These are phyloP conservation scores for Lasiodiplodia gonubiensis DNA, from an alignment of 2,329 filamentous ascomycete species.

Conservation along the genomic window DNA sequence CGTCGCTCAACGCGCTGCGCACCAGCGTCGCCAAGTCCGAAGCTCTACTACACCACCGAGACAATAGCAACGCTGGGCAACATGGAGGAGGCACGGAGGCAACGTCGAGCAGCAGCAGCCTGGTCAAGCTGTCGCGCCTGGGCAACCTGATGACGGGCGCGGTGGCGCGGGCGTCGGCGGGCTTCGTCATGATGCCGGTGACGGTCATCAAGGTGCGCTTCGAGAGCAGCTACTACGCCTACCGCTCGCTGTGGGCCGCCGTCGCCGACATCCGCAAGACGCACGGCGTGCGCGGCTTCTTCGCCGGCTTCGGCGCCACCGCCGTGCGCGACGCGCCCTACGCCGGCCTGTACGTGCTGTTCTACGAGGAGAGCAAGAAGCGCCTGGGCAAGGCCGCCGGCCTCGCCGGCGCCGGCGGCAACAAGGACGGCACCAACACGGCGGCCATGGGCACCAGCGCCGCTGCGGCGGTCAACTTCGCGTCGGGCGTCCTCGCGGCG, in stretches of 20 bases:
- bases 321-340: constrained; percentile 95
- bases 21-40: constrained; percentile 47
- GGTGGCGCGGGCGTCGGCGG: constrained; percentile 80
- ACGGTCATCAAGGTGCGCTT: constrained; percentile 97
- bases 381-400: constrained; percentile 53
- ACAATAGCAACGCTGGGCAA: constrained; percentile 29
- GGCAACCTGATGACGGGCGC: constrained; percentile 88
- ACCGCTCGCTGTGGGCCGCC: constrained; percentile 76
- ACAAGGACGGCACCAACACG: constrained; percentile 29
- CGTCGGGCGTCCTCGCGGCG: constrained; percentile 79
- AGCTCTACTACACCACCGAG: background rate
- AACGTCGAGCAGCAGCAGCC: constrained; percentile 58
- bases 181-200: constrained; percentile 91
- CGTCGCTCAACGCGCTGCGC: constrained; percentile 82
- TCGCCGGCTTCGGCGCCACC: constrained; percentile 91
- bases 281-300: constrained; percentile 83
- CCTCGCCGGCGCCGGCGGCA: constrained; percentile 40
- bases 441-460: constrained; percentile 38
- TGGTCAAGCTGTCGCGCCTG: constrained; percentile 81
- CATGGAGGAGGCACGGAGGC: constrained; percentile 7
- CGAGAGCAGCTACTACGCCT: constrained; percentile 85
- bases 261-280: constrained; percentile 73
- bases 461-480: constrained; percentile 79
- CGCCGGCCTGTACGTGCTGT: constrained; percentile 89
- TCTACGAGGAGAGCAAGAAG: constrained; percentile 86